Evolutionary conservation across 1,139 yeast species (phyloP).

Genomic region (Zygotorulaspora mrakii): DNA sequence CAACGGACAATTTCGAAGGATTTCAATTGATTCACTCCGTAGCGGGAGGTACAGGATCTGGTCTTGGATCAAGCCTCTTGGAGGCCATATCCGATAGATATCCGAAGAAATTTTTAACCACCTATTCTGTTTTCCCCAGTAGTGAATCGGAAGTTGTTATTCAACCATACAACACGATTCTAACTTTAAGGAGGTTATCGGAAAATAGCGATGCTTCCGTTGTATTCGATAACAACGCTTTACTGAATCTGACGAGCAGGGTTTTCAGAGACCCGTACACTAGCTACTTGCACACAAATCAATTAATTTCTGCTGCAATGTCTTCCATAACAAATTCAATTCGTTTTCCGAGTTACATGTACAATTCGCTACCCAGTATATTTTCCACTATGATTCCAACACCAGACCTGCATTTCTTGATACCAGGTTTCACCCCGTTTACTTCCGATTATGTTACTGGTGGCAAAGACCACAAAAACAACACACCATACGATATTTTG

Average conservation of each 20-base stretch:
- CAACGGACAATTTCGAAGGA: conserved; percentile 84
- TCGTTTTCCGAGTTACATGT: conserved; percentile 89
- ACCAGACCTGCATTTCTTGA: conserved; percentile 82
- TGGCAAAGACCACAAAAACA: conserved; percentile 60
- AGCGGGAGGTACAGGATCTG: conserved; percentile 99
- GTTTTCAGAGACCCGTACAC: conserved; percentile 43
- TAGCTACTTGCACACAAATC: conserved; percentile 70
- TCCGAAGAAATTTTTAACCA: conserved; percentile 76
- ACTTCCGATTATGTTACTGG: conserved; percentile 57
- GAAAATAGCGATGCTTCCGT: conserved; percentile 82
- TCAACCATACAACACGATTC: conserved; percentile 87
- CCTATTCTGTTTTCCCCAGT: conserved; percentile 83
- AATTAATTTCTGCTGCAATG: conserved; percentile 78
- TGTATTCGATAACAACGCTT: conserved; percentile 86
- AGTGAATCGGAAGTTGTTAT: conserved; percentile 90
- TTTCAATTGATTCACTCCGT: conserved; percentile 91
- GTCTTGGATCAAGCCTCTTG: conserved; percentile 78
- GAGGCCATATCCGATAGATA: conserved; percentile 79
- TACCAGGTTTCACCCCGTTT: conserved; percentile 87
- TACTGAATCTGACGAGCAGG: conserved; percentile 47
- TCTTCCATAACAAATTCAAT: conserved; percentile 83
- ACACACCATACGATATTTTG: conserved; percentile 80
- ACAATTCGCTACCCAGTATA: conserved; percentile 79
- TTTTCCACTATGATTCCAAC: conserved; percentile 81
- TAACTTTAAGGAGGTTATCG: conserved; percentile 75